A percentile compares a stretch with the other conserved stretches of the same genome.
Evolutionary conservation across 208 protist species (phyloP).

Genomic region (Leishmania tropica): DNA sequence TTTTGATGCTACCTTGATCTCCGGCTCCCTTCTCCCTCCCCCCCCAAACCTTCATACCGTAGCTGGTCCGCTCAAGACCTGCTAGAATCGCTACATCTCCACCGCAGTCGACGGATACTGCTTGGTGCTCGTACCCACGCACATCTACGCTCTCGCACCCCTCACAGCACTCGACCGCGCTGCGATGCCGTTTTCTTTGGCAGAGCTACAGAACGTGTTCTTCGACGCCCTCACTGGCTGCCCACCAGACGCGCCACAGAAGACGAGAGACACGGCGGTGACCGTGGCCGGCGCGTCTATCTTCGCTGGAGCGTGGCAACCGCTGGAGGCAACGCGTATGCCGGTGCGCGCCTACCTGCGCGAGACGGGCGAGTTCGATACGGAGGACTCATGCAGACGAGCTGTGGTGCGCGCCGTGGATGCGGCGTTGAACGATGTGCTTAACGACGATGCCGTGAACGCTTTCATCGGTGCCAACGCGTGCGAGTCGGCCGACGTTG

Average conservation of each 20-base stretch:
- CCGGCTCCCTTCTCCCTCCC: not conserved
- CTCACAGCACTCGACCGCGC: not conserved
- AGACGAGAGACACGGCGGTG: slow-evolving; percentile 20
- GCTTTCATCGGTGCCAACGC: slow-evolving; percentile 16
- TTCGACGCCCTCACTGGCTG: slow-evolving; percentile 18
- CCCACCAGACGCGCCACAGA: not conserved
- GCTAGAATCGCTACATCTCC: not conserved
- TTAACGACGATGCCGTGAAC: slow-evolving; percentile 17
- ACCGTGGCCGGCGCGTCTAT: slow-evolving; percentile 22
- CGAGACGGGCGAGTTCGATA: slow-evolving; percentile 19
- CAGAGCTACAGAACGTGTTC: slow-evolving; percentile 11
- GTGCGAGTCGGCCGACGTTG: slow-evolving; percentile 8
- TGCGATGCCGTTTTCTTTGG: slow-evolving; percentile 15
- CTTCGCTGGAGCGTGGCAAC: slow-evolving; percentile 29
- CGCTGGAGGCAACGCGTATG: slow-evolving; percentile 23
- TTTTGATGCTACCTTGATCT: not conserved
- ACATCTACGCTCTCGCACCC: not conserved
- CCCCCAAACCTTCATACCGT: not conserved
- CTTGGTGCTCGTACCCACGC: not conserved
- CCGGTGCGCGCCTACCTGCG: slow-evolving; percentile 29
- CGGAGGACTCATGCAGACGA: slow-evolving; percentile 8
- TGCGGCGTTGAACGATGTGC: slow-evolving; percentile 9
- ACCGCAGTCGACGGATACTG: not conserved
- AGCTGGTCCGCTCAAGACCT: not conserved
- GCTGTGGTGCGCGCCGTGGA: slow-evolving; percentile 7